Evolutionary conservation across 768 basidiomycete species (phyloP).

Genomic region (Lactifluus piperatus): DNA sequence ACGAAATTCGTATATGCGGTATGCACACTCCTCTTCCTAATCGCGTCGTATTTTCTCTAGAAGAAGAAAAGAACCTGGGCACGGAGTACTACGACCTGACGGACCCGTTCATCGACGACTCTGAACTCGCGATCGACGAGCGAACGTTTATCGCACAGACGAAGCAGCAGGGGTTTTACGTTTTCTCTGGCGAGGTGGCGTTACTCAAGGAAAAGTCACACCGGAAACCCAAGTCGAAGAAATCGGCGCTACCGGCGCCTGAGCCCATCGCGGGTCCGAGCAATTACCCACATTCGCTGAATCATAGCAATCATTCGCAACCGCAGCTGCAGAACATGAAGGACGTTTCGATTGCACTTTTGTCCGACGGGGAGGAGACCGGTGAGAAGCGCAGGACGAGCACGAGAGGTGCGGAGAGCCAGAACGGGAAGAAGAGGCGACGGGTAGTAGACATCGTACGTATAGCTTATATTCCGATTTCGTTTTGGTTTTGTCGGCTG

Average conservation of each 20-base stretch:
- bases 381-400: conserved; percentile 10
- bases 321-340: conserved; percentile 32
- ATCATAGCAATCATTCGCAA: conserved; percentile 4
- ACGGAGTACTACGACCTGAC: conserved; percentile 82
- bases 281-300: conserved; percentile 12
- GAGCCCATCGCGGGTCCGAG: conserved; percentile 17
- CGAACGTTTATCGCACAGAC: conserved; percentile 88
- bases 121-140: conserved; percentile 84
- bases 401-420: conserved; percentile 7
- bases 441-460: conserved; percentile 59
- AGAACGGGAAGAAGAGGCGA: conserved; percentile 52
- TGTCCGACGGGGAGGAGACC: conserved; percentile 32
- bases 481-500: background rate
- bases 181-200: conserved; percentile 81
- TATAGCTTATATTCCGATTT: conserved; percentile 2
- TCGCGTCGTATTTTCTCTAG: background rate
- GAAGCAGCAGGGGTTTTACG: conserved; percentile 89
- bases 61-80: conserved; percentile 38
- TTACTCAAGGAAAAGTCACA: conserved; percentile 62
- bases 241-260: conserved; percentile 14
- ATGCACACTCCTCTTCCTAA: too few species aligned
- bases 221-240: conserved; percentile 19
- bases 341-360: conserved; percentile 42
- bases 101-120: conserved; percentile 98
- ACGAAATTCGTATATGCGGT: background rate